phyloP scores from a whole-genome alignment of 1,284 basidiomycete species.

The Tylopilus orsonianus region DNA sequence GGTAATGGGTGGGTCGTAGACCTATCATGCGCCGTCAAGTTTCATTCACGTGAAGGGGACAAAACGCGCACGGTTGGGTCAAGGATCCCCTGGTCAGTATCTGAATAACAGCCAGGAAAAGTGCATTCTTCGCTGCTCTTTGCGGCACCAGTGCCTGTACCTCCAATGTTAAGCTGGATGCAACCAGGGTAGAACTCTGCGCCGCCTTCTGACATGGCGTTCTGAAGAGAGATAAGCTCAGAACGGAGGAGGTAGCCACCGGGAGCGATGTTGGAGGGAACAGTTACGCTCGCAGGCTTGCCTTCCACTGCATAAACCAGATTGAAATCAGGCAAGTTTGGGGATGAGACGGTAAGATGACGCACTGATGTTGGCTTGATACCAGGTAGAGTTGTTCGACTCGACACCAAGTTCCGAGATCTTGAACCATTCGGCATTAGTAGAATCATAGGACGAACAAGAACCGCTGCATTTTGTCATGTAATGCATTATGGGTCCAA shows the following conservation, averaged over 20 bases:
- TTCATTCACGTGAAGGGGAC: background rate
- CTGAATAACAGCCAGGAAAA: conserved; percentile 65
- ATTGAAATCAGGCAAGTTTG: background rate
- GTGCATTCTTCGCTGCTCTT: conserved; percentile 46
- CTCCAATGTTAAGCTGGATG: conserved; percentile 57
- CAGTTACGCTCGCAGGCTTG: conserved; percentile 43
- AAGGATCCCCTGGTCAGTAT: conserved; percentile 60
- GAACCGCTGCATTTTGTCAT: conserved; percentile 36
- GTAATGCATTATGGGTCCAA: conserved; percentile 41
- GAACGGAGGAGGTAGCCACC: conserved; percentile 72
- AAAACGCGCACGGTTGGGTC: conserved; percentile 41
- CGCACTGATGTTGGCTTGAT: conserved; percentile 41
- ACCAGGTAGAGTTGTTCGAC: conserved; percentile 37
- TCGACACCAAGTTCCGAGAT: conserved; percentile 35
- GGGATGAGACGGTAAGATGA: background rate
- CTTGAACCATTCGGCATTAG: conserved; percentile 42
- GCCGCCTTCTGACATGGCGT: conserved; percentile 47
- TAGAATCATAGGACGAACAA: conserved; percentile 37
- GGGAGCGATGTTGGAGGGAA: conserved; percentile 54
- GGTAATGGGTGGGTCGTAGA: conserved; percentile 35
- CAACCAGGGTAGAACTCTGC: conserved; percentile 78
- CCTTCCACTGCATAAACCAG: conserved; percentile 32
- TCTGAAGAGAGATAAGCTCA: conserved; percentile 72
- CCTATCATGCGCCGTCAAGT: conserved; percentile 21
- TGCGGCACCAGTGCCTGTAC: conserved; percentile 47